Conservation (phyloP, 2,329 filamentous ascomycete genomes). For the Monosporascus sp. region DNA sequence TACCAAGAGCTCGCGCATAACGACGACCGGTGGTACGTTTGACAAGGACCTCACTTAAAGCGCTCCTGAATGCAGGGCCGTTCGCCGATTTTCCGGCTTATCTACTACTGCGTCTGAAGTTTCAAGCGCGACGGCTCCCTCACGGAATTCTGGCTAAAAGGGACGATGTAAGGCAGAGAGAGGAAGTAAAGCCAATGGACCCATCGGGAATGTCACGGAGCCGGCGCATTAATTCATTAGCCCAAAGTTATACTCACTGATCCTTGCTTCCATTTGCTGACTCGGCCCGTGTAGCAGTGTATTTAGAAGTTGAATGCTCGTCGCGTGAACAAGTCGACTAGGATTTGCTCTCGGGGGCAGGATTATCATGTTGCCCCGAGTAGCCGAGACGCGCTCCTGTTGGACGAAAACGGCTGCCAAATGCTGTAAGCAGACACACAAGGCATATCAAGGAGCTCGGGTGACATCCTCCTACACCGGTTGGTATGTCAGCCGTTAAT, state of each 20-base stretch:
- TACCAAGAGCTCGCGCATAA: background rate
- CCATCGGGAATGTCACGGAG: background rate
- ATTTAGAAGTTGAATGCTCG: background rate
- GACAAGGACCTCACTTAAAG: conserved; percentile 17
- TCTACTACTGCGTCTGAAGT: conserved; percentile 17
- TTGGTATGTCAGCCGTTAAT: background rate
- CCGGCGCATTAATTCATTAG: background rate
- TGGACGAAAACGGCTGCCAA: background rate
- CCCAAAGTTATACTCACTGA: background rate
- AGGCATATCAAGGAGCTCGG: background rate
- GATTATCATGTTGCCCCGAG: background rate
- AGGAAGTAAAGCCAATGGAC: conserved; percentile 1
- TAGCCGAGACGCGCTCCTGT: background rate
- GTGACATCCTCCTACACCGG: background rate
- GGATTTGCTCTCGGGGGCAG: background rate
- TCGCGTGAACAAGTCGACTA: background rate
- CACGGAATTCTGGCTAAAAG: conserved; percentile 34
- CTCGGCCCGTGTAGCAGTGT: too few relatives aligned
- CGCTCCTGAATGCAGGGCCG: conserved; percentile 27
- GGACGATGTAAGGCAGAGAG: conserved; percentile 28
- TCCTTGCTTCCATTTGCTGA: too few relatives aligned
- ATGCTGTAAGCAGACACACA: background rate
- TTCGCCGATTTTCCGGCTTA: conserved; percentile 31
- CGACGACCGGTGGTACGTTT: background rate
- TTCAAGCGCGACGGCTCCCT: conserved; percentile 13